These are phyloP conservation scores for Coemansia sp. DNA, from an alignment of 192 early-diverging fungal species.

Conservation along the genomic window DNA sequence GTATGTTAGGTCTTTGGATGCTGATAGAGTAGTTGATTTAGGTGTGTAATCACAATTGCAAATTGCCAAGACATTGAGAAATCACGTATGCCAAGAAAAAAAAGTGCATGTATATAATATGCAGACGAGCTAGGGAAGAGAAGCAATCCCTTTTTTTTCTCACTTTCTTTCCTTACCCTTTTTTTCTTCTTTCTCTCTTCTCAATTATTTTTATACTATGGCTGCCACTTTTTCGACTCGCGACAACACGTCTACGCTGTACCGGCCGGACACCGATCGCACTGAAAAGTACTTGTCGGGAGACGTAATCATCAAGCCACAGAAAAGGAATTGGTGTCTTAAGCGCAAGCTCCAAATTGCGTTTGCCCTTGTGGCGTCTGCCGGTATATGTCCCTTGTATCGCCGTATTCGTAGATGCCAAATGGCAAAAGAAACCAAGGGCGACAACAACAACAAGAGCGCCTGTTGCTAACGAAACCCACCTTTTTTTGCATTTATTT, in stretches of 20 bases:
- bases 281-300: conserved; percentile 10
- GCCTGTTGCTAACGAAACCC: too few relatives aligned
- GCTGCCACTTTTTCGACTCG: neutral
- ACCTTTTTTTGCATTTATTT: too few relatives aligned
- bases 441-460: neutral
- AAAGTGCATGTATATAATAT: too few relatives aligned
- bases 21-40: conserved; percentile 20
- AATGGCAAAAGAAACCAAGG: conserved; percentile 9
- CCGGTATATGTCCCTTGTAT: conserved; percentile 29
- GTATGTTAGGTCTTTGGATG: conserved; percentile 58
- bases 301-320: conserved; percentile 1
- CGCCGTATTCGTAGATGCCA: conserved; percentile 39
- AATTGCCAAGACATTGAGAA: too few relatives aligned
- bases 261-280: neutral
- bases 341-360: conserved; percentile 17
- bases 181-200: too few relatives aligned
- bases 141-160: neutral
- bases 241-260: conserved; percentile 11
- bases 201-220: neutral
- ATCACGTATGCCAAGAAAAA: conserved; percentile 2
- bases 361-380: conserved; percentile 12
- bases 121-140: too few relatives aligned
- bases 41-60: conserved; percentile 21
- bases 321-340: neutral
- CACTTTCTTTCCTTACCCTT: neutral